These are phyloP conservation scores for Trichoderma erinaceum DNA, from an alignment of 495 filamentous ascomycete species.

Conservation along the genomic window DNA sequence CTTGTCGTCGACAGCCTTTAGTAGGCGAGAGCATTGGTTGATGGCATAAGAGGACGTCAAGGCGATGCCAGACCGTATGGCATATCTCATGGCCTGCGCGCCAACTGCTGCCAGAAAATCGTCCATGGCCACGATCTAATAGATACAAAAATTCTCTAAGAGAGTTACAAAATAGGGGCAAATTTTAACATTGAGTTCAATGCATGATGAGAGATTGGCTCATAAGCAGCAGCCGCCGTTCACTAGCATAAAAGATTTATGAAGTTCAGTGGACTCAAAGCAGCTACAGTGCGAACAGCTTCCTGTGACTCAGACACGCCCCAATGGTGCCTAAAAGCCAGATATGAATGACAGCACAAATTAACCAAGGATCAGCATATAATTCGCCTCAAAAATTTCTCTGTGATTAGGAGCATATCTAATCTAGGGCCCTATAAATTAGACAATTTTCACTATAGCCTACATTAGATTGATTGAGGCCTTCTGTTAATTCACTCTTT, in stretches of 20 bases:
- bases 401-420: not conserved
- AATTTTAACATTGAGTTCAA: not conserved
- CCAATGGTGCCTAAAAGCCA: slow-evolving; percentile 8
- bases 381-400: not conserved
- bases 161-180: not conserved
- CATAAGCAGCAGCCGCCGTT: not conserved
- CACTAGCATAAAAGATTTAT: not conserved
- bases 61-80: slow-evolving; percentile 81
- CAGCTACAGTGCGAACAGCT: not conserved
- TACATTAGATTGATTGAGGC: not conserved
- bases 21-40: slow-evolving; percentile 68
- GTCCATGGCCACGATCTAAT: slow-evolving; percentile 57
- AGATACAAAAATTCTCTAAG: not conserved
- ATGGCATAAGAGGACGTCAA: slow-evolving; percentile 85
- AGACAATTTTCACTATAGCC: not conserved
- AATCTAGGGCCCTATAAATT: not conserved
- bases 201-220: not conserved
- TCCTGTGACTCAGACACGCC: not conserved
- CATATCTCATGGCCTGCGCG: slow-evolving; percentile 81
- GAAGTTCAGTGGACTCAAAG: not conserved
- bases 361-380: not conserved
- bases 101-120: slow-evolving; percentile 62
- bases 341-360: not conserved
- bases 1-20: slow-evolving; percentile 64
- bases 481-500: not conserved